phyloP scores from a whole-genome alignment of 2,329 filamentous ascomycete species.

The Trichocomaceae sp. region DNA sequence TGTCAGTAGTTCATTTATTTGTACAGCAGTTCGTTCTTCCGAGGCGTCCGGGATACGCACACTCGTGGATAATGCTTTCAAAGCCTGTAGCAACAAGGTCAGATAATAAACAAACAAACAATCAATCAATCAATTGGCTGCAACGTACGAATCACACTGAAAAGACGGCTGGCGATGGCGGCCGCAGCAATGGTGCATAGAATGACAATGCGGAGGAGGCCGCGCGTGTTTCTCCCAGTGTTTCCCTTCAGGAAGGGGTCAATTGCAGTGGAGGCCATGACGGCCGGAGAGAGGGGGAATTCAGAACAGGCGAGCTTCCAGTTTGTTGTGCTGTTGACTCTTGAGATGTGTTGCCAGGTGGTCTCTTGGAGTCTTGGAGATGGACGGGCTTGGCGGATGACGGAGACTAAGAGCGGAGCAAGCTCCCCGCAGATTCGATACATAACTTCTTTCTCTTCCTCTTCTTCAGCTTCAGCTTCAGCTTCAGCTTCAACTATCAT shows the following conservation, averaged over 20 bases:
- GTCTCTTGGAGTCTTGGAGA: no score
- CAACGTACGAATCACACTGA: constrained; percentile 88
- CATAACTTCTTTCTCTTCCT: neutral
- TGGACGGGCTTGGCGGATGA: constrained; percentile 32
- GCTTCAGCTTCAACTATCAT: no score
- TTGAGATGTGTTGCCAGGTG: constrained; percentile 27
- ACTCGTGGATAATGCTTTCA: constrained; percentile 99
- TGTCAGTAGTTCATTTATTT: constrained; percentile 14
- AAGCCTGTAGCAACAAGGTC: constrained; percentile 56
- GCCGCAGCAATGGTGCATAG: constrained; percentile 84
- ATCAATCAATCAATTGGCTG: neutral
- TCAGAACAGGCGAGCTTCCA: constrained; percentile 23
- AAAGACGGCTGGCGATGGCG: constrained; percentile 85
- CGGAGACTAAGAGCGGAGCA: constrained; percentile 6
- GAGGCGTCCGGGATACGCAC: constrained; percentile 51
- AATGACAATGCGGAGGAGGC: constrained; percentile 82
- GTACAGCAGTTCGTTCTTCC: neutral
- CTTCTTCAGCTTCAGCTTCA: neutral
- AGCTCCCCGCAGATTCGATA: neutral
- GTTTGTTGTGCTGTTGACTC: constrained; percentile 10
- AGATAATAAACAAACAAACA: no score
- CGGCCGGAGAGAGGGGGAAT: constrained; percentile 30
- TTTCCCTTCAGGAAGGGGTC: constrained; percentile 66
- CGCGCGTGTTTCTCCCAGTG: constrained; percentile 72
- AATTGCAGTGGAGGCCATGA: constrained; percentile 43